phyloP scores from a whole-genome alignment of 495 filamentous ascomycete species.

The Hyaloscypha bicolor region DNA sequence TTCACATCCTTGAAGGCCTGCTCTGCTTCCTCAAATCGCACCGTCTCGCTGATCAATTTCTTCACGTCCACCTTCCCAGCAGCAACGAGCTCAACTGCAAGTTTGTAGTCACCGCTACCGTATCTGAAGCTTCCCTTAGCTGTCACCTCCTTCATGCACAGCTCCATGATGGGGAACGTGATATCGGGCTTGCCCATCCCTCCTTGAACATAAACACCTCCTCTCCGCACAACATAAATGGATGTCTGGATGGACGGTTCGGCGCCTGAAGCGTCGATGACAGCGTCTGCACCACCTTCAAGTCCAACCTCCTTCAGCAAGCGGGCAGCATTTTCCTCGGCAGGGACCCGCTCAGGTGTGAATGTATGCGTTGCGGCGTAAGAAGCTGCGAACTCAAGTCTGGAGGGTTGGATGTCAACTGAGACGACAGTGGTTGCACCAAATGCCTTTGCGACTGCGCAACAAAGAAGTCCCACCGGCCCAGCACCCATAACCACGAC shows the following conservation, averaged over 20 bases:
- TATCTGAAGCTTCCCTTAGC: conserved; percentile 84
- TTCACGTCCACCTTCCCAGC: conserved; percentile 68
- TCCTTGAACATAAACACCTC: conserved; percentile 83
- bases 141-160: conserved; percentile 81
- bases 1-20: conserved; percentile 78
- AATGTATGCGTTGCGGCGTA: conserved; percentile 71
- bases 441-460: conserved; percentile 75
- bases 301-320: conserved; percentile 50
- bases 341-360: conserved; percentile 53
- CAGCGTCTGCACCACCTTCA: conserved; percentile 69
- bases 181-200: conserved; percentile 79
- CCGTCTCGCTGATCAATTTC: conserved; percentile 67
- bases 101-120: conserved; percentile 75
- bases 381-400: conserved; percentile 68
- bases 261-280: conserved; percentile 84
- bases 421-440: conserved; percentile 72
- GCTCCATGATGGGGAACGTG: conserved; percentile 77
- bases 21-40: conserved; percentile 73
- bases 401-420: conserved; percentile 73
- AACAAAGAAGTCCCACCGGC: conserved; percentile 80
- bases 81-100: conserved; percentile 71
- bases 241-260: conserved; percentile 74
- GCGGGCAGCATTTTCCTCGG: conserved; percentile 63
- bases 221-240: conserved; percentile 67
- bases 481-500: conserved; percentile 87